A percentile compares a stretch with the other conserved stretches of the same genome.
These are phyloP conservation scores for Neurospora sp. DNA, from an alignment of 495 filamentous ascomycete species.

Conservation along the genomic window DNA sequence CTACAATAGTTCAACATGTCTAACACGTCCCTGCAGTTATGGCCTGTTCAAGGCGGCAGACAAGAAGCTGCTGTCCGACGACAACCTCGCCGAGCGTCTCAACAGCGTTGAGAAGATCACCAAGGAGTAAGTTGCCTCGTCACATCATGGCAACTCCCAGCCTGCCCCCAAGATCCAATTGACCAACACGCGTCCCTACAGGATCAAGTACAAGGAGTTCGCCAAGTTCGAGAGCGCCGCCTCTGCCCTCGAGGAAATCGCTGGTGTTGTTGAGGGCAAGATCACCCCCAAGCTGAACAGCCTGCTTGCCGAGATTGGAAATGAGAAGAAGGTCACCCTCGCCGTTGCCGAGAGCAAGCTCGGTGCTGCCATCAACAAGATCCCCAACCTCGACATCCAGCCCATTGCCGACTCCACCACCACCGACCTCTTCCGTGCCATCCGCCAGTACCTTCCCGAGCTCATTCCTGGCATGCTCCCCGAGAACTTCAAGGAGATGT, in stretches of 20 bases:
- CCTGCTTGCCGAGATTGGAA: constrained; percentile 82
- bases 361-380: constrained; percentile 83
- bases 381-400: constrained; percentile 75
- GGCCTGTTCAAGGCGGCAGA: constrained; percentile 95
- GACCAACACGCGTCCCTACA: constrained; percentile 25
- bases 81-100: constrained; percentile 62
- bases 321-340: constrained; percentile 93
- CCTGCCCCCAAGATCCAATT: not conserved
- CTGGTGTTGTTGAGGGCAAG: constrained; percentile 82
- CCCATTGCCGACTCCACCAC: constrained; percentile 81
- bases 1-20: not conserved
- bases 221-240: constrained; percentile 91
- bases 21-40: constrained; percentile 41
- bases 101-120: constrained; percentile 75
- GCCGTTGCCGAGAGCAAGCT: constrained; percentile 94
- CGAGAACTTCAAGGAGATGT: constrained; percentile 82
- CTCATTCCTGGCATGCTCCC: constrained; percentile 83
- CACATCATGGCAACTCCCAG: not conserved
- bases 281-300: constrained; percentile 81
- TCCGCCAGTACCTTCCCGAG: constrained; percentile 80
- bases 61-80: constrained; percentile 90
- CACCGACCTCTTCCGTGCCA: constrained; percentile 81
- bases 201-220: constrained; percentile 92
- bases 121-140: constrained; percentile 56
- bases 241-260: constrained; percentile 75